Conservation (phyloP, 2,329 filamentous ascomycete species). For the Aspergillus hortae region DNA sequence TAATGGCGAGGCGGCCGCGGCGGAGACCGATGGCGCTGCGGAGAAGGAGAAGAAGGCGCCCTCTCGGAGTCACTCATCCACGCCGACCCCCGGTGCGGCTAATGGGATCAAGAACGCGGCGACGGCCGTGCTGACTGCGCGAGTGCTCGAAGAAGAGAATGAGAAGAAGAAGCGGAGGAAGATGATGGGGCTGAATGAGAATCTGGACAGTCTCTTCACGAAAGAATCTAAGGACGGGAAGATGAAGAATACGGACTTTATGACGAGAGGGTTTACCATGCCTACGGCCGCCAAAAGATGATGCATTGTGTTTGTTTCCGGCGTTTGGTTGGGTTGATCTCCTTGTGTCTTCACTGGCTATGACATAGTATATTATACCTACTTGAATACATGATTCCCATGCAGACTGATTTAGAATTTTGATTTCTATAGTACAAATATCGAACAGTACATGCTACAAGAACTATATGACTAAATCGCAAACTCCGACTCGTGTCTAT, state of each 20-base stretch:
- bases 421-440: slow-evolving; percentile 22
- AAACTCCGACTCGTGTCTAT: slow-evolving; percentile 6
- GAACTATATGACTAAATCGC: slow-evolving; percentile 13
- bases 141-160: slow-evolving; percentile 83
- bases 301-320: slow-evolving; percentile 6
- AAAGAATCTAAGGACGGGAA: slow-evolving; percentile 41
- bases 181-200: slow-evolving; percentile 59
- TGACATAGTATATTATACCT: not conserved
- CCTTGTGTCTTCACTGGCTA: not conserved
- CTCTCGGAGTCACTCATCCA: slow-evolving; percentile 30
- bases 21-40: not conserved
- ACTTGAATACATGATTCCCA: slow-evolving; percentile 2
- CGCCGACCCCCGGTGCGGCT: slow-evolving; percentile 28
- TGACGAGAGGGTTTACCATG: slow-evolving; percentile 57
- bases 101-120: slow-evolving; percentile 81
- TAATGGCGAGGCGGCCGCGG: slow-evolving; percentile 26
- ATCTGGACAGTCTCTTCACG: slow-evolving; percentile 53
- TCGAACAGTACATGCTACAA: slow-evolving; percentile 17
- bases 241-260: slow-evolving; percentile 51
- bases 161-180: slow-evolving; percentile 75
- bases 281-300: slow-evolving; percentile 42
- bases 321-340: slow-evolving; percentile 1
- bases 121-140: slow-evolving; percentile 80
- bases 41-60: slow-evolving; percentile 13
- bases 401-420: slow-evolving; percentile 4